Base-by-base conservation (phyloP, 805 yeast species). In the Pichia scutulata region DNA sequence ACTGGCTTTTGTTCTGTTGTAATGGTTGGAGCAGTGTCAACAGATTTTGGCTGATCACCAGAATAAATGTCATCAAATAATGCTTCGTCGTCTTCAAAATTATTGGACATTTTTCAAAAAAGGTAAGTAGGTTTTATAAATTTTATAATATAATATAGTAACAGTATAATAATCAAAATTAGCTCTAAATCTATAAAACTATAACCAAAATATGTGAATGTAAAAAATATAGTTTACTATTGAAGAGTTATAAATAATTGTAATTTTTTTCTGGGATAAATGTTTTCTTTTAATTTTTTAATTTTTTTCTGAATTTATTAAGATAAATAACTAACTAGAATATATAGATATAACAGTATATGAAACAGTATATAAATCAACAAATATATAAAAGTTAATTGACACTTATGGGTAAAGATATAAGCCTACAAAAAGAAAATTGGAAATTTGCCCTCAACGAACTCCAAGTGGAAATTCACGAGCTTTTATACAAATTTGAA, bases 1-100 rank as follows among this genome's bases (percentile, higher is more conserved):
- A 41, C 41, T 10, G 21, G 23, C 37, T 37, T 43, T 18, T 46
- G 44, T 41, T 57, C 58, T 43, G 58, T 55, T 18, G 52, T 53
- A 21, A 51, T 53, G 40, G 59, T 55, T 42, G 44, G 43, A 19
- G 41, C 48, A 33, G 48, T 50, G 12, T 37, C 67, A 19, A 41
- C 51, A 7, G 51, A 65, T 45, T 59, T 46, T 48, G 57, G 54
- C 50, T 61, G 52, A 36, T 63, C 66, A 44, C 59, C 69, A 28
- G 64, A 66, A 58, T 90, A 90, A 70, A 90, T 87, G 67, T 90
- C 97, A 70, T 89, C 95, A 69, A 90, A 90, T 67, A 86, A 83
- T 61, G 88, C 92, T 67, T 89, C 97, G 70, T 90, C 97, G 71
- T 89, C 97, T 70, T 89, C 96, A 54, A 84, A 78, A 51, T 33